phyloP scores from a whole-genome alignment of 2,329 filamentous ascomycete species.

The Cercospora sesami region DNA sequence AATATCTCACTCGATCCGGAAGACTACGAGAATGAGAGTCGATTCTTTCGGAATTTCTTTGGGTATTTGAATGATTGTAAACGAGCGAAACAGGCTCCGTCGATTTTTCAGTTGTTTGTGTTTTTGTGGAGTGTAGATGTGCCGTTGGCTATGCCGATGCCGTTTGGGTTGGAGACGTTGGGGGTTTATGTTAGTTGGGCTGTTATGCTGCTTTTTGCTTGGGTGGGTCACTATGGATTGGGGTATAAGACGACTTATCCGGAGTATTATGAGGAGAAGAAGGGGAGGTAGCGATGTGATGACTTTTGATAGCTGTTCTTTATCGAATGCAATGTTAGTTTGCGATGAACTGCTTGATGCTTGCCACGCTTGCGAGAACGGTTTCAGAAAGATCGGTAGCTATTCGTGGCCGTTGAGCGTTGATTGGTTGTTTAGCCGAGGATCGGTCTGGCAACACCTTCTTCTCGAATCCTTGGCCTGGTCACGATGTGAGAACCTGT shows the following conservation, averaged over 20 bases:
- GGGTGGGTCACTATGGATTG: constrained; percentile 22
- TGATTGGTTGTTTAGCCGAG: neutral
- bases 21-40: constrained; percentile 29
- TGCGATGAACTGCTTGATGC: neutral
- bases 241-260: constrained; percentile 28
- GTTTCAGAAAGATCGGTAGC: neutral
- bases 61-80: constrained; percentile 29
- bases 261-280: constrained; percentile 25
- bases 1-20: constrained; percentile 28
- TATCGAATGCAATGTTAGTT: neutral
- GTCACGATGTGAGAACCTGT: neutral
- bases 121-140: constrained; percentile 28
- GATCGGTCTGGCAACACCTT: neutral
- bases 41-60: constrained; percentile 30
- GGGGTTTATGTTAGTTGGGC: constrained; percentile 26
- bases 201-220: constrained; percentile 25
- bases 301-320: neutral
- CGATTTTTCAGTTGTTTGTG: constrained; percentile 29
- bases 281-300: constrained; percentile 17
- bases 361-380: neutral
- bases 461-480: constrained; percentile 3
- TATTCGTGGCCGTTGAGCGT: neutral
- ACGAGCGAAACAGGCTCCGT: constrained; percentile 18
- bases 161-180: constrained; percentile 21
- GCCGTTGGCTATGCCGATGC: constrained; percentile 28